Conservation (phyloP, 495 filamentous ascomycete species). For the Aspergillus homomorphus region DNA sequence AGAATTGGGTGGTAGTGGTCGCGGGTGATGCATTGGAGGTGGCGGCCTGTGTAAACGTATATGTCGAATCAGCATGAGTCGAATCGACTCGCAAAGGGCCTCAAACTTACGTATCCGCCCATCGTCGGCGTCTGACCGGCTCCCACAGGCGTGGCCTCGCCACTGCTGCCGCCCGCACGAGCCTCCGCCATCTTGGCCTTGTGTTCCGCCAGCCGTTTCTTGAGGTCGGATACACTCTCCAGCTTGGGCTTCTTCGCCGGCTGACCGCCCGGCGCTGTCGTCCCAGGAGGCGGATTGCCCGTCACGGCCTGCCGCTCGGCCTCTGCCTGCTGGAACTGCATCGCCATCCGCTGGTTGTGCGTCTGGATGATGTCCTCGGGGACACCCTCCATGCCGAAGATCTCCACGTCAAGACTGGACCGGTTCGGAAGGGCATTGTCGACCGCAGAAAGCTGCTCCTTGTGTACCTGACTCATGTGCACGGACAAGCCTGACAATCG, state of each 20-base stretch:
- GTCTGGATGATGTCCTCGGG: slow-evolving; percentile 77
- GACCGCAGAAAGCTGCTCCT: slow-evolving; percentile 78
- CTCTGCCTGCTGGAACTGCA: slow-evolving; percentile 79
- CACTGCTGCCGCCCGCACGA: slow-evolving; percentile 54
- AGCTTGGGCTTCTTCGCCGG: slow-evolving; percentile 76
- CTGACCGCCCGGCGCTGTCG: slow-evolving; percentile 45
- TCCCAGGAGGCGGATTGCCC: slow-evolving; percentile 74
- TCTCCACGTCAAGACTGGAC: slow-evolving; percentile 81
- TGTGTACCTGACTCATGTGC: slow-evolving; percentile 98
- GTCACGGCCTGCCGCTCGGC: slow-evolving; percentile 76
- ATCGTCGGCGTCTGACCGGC: slow-evolving; percentile 53
- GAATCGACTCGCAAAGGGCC: background rate
- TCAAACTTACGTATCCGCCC: slow-evolving; percentile 51
- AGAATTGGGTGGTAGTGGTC: slow-evolving; percentile 26
- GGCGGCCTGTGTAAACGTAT: slow-evolving; percentile 2
- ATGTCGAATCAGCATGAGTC: background rate
- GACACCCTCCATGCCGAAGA: slow-evolving; percentile 97
- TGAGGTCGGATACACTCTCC: slow-evolving; percentile 71
- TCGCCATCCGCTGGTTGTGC: slow-evolving; percentile 80
- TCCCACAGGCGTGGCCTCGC: slow-evolving; percentile 57
- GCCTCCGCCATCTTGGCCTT: slow-evolving; percentile 67
- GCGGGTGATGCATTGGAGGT: slow-evolving; percentile 17
- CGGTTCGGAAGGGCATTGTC: slow-evolving; percentile 89
- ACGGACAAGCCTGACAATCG: slow-evolving; percentile 71
- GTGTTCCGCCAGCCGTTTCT: slow-evolving; percentile 78